These are phyloP conservation scores for Bremia lactucae DNA, from an alignment of 352 stramenopile genomes.

Conservation along the genomic window DNA sequence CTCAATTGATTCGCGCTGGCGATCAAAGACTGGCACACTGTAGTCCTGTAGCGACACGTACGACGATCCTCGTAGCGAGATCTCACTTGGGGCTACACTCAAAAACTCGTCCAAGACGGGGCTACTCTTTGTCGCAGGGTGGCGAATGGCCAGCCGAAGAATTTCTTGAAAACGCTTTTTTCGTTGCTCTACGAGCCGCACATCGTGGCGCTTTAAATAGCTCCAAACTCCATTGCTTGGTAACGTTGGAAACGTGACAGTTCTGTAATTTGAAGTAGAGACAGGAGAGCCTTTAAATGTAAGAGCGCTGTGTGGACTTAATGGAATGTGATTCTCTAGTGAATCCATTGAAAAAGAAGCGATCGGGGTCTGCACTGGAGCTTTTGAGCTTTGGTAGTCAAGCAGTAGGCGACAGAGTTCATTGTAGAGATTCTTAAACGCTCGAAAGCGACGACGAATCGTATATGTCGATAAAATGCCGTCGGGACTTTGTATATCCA, in stretches of 20 bases:
- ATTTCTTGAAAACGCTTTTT: slow-evolving; percentile 81
- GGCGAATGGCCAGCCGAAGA: slow-evolving; percentile 58
- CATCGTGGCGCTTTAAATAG: slow-evolving; percentile 74
- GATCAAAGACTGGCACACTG: slow-evolving; percentile 68
- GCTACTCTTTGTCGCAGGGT: slow-evolving; percentile 58
- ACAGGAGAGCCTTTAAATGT: slow-evolving; percentile 19
- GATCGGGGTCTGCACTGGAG: slow-evolving; percentile 4
- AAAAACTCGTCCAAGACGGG: slow-evolving; percentile 61
- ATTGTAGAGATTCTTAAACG: slow-evolving; percentile 70
- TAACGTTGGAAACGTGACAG: slow-evolving; percentile 45
- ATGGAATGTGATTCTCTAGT: slow-evolving; percentile 27
- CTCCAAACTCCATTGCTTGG: slow-evolving; percentile 71
- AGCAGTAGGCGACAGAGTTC: slow-evolving; percentile 51
- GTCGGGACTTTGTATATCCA: slow-evolving; percentile 74
- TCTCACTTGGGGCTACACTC: slow-evolving; percentile 56
- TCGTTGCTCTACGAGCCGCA: slow-evolving; percentile 66
- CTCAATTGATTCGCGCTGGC: slow-evolving; percentile 67
- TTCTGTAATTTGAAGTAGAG: slow-evolving; percentile 31
- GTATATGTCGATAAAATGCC: slow-evolving; percentile 76
- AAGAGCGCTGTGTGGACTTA: slow-evolving; percentile 31
- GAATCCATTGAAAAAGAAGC: slow-evolving; percentile 2
- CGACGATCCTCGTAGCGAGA: slow-evolving; percentile 63
- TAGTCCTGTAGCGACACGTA: slow-evolving; percentile 74
- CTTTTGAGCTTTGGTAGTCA: slow-evolving; percentile 34
- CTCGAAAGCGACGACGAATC: slow-evolving; percentile 67